These are phyloP conservation scores for Begonia peltatifolia DNA, from an alignment of 306 rosid genomes.

Conservation along the genomic window DNA sequence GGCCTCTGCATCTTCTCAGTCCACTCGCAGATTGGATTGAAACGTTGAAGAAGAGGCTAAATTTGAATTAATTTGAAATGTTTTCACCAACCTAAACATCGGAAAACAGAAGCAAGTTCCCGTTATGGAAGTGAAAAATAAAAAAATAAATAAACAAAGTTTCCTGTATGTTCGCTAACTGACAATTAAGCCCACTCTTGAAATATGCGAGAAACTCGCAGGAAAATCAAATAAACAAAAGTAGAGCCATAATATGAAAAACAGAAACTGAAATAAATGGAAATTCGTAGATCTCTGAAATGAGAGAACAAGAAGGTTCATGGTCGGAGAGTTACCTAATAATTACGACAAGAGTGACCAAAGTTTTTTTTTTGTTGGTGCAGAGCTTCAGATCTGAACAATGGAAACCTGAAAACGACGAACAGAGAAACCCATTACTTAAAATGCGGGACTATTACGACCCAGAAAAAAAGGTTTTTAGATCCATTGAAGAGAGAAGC, in stretches of 20 bases:
- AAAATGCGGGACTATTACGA: constrained; percentile 4
- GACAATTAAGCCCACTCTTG: constrained; percentile 1
- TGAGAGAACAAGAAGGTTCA: constrained; percentile 10
- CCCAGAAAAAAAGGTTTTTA: constrained; percentile 1
- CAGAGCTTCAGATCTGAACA: constrained; percentile 46
- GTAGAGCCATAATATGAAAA: neutral
- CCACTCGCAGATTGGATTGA: constrained; percentile 13
- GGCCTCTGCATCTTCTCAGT: constrained; percentile 75
- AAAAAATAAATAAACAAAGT: constrained; percentile 6
- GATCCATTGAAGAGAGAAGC: constrained; percentile 13
- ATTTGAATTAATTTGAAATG: constrained; percentile 26
- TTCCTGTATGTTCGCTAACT: neutral
- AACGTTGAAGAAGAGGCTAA: constrained; percentile 4
- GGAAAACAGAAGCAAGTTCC: constrained; percentile 38
- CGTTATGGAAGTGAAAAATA: constrained; percentile 28
- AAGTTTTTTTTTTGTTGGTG: constrained; percentile 6
- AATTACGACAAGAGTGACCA: constrained; percentile 13
- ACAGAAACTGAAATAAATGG: neutral
- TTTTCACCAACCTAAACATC: constrained; percentile 39
- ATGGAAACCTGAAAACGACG: constrained; percentile 14
- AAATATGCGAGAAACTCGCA: constrained; percentile 12
- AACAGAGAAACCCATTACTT: constrained; percentile 8
- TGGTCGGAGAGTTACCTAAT: constrained; percentile 10
- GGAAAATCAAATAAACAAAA: neutral
- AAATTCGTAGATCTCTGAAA: constrained; percentile 26